Percentiles rank a stretch among this genome's conserved stretches.
Evolutionary conservation across 2,329 filamentous ascomycete genomes (phyloP).

Genomic region (Calonectria pauciramosa): DNA sequence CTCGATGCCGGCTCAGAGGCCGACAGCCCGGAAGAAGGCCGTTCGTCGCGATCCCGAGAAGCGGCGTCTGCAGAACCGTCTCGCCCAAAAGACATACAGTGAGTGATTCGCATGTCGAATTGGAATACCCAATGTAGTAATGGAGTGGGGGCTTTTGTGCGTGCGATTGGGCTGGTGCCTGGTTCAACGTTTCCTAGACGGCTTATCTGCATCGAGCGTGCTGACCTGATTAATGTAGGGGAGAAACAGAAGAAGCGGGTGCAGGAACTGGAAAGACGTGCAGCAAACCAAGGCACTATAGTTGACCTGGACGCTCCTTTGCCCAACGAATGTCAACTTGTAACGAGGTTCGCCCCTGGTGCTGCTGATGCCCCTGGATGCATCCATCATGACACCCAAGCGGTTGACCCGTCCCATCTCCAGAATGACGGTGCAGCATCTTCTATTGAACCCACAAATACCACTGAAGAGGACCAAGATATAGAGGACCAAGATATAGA

Average conservation of each 20-base stretch:
- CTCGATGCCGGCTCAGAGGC: not conserved
- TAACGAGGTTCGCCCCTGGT: not conserved
- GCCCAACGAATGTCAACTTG: not conserved
- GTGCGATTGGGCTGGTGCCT: not conserved
- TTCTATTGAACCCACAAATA: slow-evolving; percentile 4
- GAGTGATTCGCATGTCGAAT: slow-evolving; percentile 37
- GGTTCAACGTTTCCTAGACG: not conserved
- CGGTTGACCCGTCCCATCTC: slow-evolving; percentile 37
- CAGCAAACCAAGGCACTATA: slow-evolving; percentile 19
- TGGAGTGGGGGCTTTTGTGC: not conserved
- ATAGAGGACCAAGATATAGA: slow-evolving; percentile 4
- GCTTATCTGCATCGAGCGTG: slow-evolving; percentile 13
- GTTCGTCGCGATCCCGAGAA: slow-evolving; percentile 44
- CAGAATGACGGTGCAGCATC: slow-evolving; percentile 14
- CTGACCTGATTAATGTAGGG: slow-evolving; percentile 45
- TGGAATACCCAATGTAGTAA: not conserved
- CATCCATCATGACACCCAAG: slow-evolving; percentile 13
- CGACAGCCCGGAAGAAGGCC: slow-evolving; percentile 24
- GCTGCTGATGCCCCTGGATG: not conserved
- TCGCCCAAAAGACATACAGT: slow-evolving; percentile 67
- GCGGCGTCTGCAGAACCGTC: slow-evolving; percentile 45
- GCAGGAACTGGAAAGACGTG: slow-evolving; percentile 44
- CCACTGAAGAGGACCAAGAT: not conserved
- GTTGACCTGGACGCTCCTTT: not conserved
- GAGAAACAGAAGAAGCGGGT: slow-evolving; percentile 47